phyloP scores from a whole-genome alignment of 352 stramenopile species.

The Aphanomyces cochlioides region DNA sequence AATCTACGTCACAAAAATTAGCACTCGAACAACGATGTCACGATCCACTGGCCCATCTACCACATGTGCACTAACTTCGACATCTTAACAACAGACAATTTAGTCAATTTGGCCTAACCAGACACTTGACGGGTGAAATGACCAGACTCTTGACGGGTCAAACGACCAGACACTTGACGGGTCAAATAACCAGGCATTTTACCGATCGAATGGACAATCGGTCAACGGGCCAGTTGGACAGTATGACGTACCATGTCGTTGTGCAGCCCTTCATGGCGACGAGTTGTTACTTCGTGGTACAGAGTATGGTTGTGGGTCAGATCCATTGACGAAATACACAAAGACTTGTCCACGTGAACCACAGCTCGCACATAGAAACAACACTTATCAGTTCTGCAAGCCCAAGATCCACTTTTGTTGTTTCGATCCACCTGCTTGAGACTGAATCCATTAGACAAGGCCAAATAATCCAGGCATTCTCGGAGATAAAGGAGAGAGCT shows the following conservation, averaged over 20 bases:
- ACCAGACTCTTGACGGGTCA: too few species aligned
- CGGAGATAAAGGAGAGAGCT: neutral
- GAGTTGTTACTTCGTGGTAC: neutral
- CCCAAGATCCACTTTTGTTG: neutral
- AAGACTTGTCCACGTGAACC: neutral
- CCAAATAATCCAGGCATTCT: neutral
- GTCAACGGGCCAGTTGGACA: too few species aligned
- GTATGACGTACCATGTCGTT: neutral
- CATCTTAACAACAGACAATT: too few species aligned
- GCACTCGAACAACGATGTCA: too few species aligned
- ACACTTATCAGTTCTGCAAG: neutral
- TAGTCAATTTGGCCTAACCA: too few species aligned
- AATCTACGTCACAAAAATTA: too few species aligned
- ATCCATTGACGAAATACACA: neutral
- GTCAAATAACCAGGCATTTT: too few species aligned
- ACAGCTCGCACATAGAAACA: neutral
- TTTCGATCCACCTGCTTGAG: neutral
- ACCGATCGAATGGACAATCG: too few species aligned
- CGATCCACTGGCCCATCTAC: too few species aligned
- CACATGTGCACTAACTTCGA: too few species aligned
- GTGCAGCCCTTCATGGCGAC: neutral
- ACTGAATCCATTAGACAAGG: neutral
- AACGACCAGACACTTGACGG: too few species aligned
- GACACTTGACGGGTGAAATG: too few species aligned
- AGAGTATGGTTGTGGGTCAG: slow-evolving; percentile 6